Base-by-base conservation (phyloP, 441 rosid species). In the Bruguiera hainesii region DNA sequence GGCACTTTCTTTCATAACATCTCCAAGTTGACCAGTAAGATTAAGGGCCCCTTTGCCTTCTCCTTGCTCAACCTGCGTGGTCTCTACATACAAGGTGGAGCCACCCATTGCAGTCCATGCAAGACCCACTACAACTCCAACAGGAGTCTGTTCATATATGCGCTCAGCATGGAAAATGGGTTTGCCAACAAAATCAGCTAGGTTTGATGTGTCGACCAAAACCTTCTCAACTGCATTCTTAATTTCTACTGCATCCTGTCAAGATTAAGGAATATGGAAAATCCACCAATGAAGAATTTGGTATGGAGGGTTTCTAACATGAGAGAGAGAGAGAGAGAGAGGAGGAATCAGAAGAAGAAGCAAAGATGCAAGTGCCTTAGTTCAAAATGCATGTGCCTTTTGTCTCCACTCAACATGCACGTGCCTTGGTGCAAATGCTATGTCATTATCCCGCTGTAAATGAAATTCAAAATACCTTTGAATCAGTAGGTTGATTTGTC, bases 41-140 rank as follows among this genome's bases (percentile, higher is more conserved):
- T 78, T 82, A 56, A 94, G 96, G 51, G 86, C 79, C 4, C 97
- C 99, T 80, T 91, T 88, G 57, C 90, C 91, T 58, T 91, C 91
- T 63, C 73, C 85, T 84, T 89, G 88, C 76, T 94, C 98, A 7
- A 94, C 76, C 61, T 75, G 79, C 52, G 84, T 80, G 73, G 97
- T 88, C 80, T 94, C 99, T 67, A 94, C 82, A 76, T 91, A 94
- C 73, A 91, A 69, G 16, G 96, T 91, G 67, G 98, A 91, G 28
- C 99, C 99, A 58, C 99, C 99, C 99, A 94, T 89, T 23, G 97
- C 84, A 58, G 99, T 94, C 98, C 98, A 94, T 53, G 97, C 97
- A 68, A 94, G 94, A 64, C 99, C 98, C 98, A 91, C 89, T 56
- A 91, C 97, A 46, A 95, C 98, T 51, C 99, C 99, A 8, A 86